These are phyloP conservation scores for Alternaria panax DNA, from an alignment of 2,329 filamentous ascomycete species.

Conservation along the genomic window DNA sequence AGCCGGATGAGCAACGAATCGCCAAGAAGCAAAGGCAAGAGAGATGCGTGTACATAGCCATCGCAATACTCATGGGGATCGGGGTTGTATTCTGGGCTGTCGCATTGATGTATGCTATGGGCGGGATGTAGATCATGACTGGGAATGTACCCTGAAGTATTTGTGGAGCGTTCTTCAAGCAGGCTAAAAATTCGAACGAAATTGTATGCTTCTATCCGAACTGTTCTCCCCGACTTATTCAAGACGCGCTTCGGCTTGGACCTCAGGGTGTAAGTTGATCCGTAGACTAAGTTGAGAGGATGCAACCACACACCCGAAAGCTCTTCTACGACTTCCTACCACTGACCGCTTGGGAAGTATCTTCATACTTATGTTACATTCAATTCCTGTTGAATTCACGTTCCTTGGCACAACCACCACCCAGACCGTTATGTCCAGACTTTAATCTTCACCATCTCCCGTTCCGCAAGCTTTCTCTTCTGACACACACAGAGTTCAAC, in stretches of 20 bases:
- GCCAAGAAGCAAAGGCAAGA: neutral
- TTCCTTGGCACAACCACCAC: neutral
- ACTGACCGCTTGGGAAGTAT: neutral
- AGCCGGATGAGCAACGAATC: neutral
- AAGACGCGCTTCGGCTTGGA: too few species aligned
- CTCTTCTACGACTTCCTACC: neutral
- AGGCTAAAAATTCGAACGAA: too few species aligned
- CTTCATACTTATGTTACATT: neutral
- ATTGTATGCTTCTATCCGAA: too few species aligned
- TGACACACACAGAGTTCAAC: neutral
- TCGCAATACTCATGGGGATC: neutral
- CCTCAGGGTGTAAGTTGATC: neutral
- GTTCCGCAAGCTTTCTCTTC: neutral
- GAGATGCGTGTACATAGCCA: neutral
- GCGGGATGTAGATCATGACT: too few species aligned
- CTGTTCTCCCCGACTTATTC: too few species aligned
- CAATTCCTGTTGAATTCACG: neutral
- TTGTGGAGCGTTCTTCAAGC: too few species aligned
- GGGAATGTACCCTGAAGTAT: too few species aligned
- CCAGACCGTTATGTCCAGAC: neutral
- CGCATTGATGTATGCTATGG: too few species aligned
- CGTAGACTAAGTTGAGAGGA: neutral
- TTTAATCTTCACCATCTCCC: neutral
- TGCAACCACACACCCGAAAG: neutral
- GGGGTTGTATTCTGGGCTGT: neutral